phyloP scores from a whole-genome alignment of 129 eudicot species.

The Arctium lappa region DNA sequence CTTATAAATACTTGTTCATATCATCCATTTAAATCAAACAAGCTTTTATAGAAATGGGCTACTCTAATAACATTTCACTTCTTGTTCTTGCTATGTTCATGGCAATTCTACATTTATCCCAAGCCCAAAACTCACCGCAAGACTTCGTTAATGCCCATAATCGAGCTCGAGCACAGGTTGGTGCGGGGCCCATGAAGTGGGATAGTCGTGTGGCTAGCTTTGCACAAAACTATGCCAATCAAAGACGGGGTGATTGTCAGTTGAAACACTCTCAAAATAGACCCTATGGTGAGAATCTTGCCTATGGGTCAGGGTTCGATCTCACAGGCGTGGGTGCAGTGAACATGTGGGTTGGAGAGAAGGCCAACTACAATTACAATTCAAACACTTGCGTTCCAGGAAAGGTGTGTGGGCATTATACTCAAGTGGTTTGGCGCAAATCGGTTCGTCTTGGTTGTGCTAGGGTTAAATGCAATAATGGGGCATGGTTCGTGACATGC shows the following conservation, averaged over 20 bases:
- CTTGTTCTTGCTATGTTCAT: too few relatives aligned
- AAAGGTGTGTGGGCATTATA: slow-evolving; percentile 41
- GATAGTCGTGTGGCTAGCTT: background rate
- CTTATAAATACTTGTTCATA: background rate
- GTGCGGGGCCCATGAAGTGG: background rate
- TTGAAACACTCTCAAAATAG: too few relatives aligned
- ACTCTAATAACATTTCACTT: background rate
- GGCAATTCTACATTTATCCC: background rate
- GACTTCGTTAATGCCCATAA: slow-evolving; percentile 14
- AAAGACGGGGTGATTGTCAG: too few relatives aligned
- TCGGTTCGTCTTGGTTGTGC: slow-evolving; percentile 46
- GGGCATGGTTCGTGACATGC: slow-evolving; percentile 30
- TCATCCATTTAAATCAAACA: background rate
- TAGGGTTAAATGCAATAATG: slow-evolving; percentile 37
- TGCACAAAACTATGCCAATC: too few relatives aligned
- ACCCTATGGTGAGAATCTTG: background rate
- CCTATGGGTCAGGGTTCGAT: background rate
- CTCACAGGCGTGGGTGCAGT: slow-evolving; percentile 1
- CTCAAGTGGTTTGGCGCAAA: slow-evolving; percentile 49
- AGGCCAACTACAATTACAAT: slow-evolving; percentile 18
- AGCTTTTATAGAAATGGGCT: background rate
- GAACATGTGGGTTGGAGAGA: slow-evolving; percentile 39
- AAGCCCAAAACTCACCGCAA: slow-evolving; percentile 18
- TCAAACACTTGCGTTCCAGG: slow-evolving; percentile 34
- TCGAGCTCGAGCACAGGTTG: slow-evolving; percentile 4